Base-by-base conservation (phyloP, 257 asterid species). In the Coffea canephora region DNA sequence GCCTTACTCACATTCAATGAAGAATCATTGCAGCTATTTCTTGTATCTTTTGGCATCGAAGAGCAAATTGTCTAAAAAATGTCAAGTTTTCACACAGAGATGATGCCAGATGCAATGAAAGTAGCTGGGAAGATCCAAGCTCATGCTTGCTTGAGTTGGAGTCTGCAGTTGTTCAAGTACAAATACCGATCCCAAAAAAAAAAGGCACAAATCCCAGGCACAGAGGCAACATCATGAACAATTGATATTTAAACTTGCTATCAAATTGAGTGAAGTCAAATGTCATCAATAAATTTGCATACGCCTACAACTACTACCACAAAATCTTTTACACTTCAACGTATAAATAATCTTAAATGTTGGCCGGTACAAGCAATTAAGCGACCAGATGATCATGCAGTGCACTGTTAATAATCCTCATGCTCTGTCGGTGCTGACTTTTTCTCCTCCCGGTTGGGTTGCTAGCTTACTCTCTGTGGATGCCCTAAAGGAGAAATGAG, bases 271-370 rank as follows among this genome's bases (percentile, higher is more conserved):
- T 61, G 43, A 11, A 21, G 25, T 57, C 12, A n/a, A 75, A 7
- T 75, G 49, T 34, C 34, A 6, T 19, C 10, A 27, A 8, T 39
- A 52, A 55, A 74, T 49, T 18, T 57, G 46, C 45, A 34, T 41
- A 31, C 23, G 25, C 23, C 62, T 36, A 0, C 59, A 19, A 1
- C 55, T 65, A 59, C 62, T 62, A 6, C 27, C 14, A 43, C 79
- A 43, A 50, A 76, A 76, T 69, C 79, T 46, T 76, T 55, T 64
- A 64, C 50, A 25, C 31, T 69, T n/a, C 73, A 25, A 73, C 64
- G 23, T 66, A 64, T 52, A 39, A 77, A 71, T 65, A 65, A 77
- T 48, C 49, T 34, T 3, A 65, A 34, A 48, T 48, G 41, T 77
- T 27, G n/a, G 15, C 10, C 13, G 13, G 12, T 18, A 65, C 39